Evolutionary conservation across 257 asterid species (phyloP).

Genomic region (Nicotiana tabacum): DNA sequence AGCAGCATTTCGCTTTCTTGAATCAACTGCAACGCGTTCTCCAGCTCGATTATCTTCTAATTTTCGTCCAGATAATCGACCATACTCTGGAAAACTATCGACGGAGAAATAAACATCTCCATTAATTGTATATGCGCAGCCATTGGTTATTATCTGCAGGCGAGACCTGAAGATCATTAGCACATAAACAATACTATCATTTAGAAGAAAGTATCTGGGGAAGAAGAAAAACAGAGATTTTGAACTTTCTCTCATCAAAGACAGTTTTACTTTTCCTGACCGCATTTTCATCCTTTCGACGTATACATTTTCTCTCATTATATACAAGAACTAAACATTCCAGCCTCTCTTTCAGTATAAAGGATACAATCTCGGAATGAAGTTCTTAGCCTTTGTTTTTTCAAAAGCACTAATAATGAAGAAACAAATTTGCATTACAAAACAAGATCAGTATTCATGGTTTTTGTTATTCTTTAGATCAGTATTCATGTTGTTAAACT

Average conservation of each 20-base stretch:
- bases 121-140: slow-evolving; percentile 60
- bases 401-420: neutral
- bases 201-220: neutral
- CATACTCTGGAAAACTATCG: slow-evolving; percentile 61
- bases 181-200: neutral
- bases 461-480: neutral
- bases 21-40: slow-evolving; percentile 70
- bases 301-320: neutral
- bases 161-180: neutral
- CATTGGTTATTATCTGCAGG: slow-evolving; percentile 54
- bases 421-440: neutral
- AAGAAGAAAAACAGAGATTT: neutral
- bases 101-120: slow-evolving; percentile 80
- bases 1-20: slow-evolving; percentile 68
- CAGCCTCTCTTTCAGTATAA: neutral
- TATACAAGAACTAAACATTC: neutral
- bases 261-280: neutral
- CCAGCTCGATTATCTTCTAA: slow-evolving; percentile 74
- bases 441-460: neutral
- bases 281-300: neutral
- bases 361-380: neutral
- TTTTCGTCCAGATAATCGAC: slow-evolving; percentile 67
- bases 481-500: neutral
- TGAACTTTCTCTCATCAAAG: neutral
- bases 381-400: neutral